Evolutionary conservation across 2,329 filamentous ascomycete genomes (phyloP).

Genomic region (Pseudocercospora ulei): DNA sequence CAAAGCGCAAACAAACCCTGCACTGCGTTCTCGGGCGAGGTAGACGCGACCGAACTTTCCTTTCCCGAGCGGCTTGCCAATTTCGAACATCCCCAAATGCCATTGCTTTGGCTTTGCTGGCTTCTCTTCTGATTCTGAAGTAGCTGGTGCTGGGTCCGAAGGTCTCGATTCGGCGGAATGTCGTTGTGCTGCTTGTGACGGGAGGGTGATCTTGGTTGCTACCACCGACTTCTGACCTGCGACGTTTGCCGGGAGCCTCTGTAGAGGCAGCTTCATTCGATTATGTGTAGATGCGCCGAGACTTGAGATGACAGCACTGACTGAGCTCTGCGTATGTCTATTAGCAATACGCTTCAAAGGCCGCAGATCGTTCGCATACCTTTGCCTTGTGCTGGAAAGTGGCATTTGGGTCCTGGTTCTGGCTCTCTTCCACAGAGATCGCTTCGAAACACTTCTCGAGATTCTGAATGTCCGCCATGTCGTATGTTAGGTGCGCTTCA

Average conservation of each 20-base stretch:
- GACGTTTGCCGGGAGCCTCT: conserved; percentile 74
- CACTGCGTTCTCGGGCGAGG: conserved; percentile 66
- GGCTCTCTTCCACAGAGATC: conserved; percentile 76
- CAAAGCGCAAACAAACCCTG: conserved; percentile 73
- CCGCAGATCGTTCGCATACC: conserved; percentile 42
- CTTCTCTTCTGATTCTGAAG: conserved; percentile 20
- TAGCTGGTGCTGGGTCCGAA: conserved; percentile 23
- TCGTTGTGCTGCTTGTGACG: conserved; percentile 54
- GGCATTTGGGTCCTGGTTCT: conserved; percentile 52
- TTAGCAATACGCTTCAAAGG: background rate
- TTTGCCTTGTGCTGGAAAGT: conserved; percentile 60
- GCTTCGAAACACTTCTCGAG: conserved; percentile 84
- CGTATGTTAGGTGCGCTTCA: conserved; percentile 12
- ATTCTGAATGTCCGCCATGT: conserved; percentile 52
- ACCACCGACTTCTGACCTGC: conserved; percentile 38
- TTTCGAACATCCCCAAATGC: conserved; percentile 90
- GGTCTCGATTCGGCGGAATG: conserved; percentile 30
- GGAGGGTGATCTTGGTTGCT: conserved; percentile 53
- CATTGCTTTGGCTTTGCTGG: conserved; percentile 49
- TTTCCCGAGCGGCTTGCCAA: conserved; percentile 74
- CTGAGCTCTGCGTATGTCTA: conserved; percentile 36
- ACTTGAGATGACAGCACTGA: conserved; percentile 43
- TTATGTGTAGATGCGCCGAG: conserved; percentile 43
- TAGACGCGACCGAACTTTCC: conserved; percentile 84
- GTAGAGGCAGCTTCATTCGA: conserved; percentile 61